These are phyloP conservation scores for Closterium sp. DNA, from an alignment of 139 green algal species.

Conservation along the genomic window DNA sequence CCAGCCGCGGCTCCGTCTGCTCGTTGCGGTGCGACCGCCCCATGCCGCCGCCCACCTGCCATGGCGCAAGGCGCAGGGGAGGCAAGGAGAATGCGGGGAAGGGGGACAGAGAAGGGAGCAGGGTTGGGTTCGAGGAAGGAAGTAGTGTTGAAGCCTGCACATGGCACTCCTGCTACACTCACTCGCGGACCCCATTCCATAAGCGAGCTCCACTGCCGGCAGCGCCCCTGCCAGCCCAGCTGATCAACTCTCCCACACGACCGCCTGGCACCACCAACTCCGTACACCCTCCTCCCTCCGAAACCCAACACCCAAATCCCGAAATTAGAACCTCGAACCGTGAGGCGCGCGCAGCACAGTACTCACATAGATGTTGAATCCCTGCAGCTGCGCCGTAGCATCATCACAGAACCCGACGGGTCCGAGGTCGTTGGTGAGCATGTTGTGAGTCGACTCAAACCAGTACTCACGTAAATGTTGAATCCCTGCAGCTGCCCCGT, in stretches of 20 bases:
- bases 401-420: slow-evolving; percentile 81
- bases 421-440: slow-evolving; percentile 94
- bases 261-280: too few relatives aligned
- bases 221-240: too few relatives aligned
- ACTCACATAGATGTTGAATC: slow-evolving; percentile 82
- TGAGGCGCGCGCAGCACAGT: too few relatives aligned
- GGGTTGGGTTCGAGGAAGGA: neutral
- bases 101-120: neutral
- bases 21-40: slow-evolving; percentile 85
- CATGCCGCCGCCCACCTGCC: slow-evolving; percentile 86
- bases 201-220: too few relatives aligned
- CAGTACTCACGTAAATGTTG: slow-evolving; percentile 77
- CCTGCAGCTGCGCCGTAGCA: slow-evolving; percentile 65
- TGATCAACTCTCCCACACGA: too few relatives aligned
- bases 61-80: neutral
- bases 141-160: neutral
- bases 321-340: too few relatives aligned
- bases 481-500: slow-evolving; percentile 78
- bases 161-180: neutral
- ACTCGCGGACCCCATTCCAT: too few relatives aligned
- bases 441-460: too few relatives aligned
- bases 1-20: slow-evolving; percentile 87
- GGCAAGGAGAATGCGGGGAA: neutral
- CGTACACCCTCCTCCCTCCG: too few relatives aligned
- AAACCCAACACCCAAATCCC: too few relatives aligned